A percentile compares a stretch with the other conserved stretches of the same genome.
These are phyloP conservation scores for Fusarium austroafricanum DNA, from an alignment of 2,329 filamentous ascomycete species.

Conservation along the genomic window DNA sequence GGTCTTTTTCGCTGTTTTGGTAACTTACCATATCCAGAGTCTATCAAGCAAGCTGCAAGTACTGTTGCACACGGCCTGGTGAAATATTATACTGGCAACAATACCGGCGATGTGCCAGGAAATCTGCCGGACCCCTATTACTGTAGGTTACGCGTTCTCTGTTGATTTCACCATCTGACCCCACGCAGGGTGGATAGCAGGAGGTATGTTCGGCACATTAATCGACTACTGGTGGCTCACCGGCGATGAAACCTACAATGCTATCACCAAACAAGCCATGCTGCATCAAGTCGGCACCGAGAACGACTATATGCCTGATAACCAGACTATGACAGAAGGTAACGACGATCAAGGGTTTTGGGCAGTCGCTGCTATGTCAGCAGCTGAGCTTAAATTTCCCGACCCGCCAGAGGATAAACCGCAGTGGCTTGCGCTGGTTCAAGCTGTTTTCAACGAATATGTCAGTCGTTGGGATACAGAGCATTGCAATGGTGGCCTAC, in stretches of 20 bases:
- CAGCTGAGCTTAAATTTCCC: constrained; percentile 80
- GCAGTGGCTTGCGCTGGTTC: constrained; percentile 80
- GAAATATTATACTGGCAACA: constrained; percentile 67
- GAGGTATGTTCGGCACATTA: constrained; percentile 77
- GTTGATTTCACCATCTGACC: neutral
- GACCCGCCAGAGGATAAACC: constrained; percentile 71
- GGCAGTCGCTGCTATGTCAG: constrained; percentile 82
- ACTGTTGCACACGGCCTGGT: constrained; percentile 62
- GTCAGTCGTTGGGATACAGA: constrained; percentile 75
- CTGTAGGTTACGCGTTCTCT: constrained; percentile 58
- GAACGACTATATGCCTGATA: constrained; percentile 72
- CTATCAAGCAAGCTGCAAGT: constrained; percentile 61
- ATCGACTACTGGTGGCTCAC: constrained; percentile 80
- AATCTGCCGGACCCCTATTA: constrained; percentile 72
- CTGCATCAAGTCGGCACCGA: constrained; percentile 69
- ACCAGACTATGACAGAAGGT: constrained; percentile 70
- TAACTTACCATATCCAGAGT: constrained; percentile 52
- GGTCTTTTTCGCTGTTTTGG: neutral
- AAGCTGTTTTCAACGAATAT: constrained; percentile 85
- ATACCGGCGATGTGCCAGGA: constrained; percentile 67
- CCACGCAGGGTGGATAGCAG: constrained; percentile 73
- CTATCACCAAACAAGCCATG: constrained; percentile 67
- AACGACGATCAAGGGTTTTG: constrained; percentile 88
- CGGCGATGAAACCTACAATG: constrained; percentile 73
- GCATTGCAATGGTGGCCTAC: constrained; percentile 77